Evolutionary conservation across 345 rosid genomes (phyloP), one percentile per base, ranked within the genome.

Genomic region (Pseudoturritis turrita): DNA sequence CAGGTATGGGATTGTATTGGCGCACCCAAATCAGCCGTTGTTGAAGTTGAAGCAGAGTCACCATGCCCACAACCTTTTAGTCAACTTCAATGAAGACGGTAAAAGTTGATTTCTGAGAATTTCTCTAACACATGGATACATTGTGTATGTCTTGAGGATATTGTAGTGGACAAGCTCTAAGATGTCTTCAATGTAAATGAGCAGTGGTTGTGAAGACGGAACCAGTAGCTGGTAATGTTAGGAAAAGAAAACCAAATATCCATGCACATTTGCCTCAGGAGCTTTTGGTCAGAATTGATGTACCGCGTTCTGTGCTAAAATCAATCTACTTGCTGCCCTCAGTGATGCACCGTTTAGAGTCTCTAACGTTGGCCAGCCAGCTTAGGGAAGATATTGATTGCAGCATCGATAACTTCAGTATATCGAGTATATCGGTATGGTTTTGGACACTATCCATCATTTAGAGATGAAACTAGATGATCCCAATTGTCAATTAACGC

Each of bases 41-140:
- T 19, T 94, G 81, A 84, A 81, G 78, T 74, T 91, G 77, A 94
- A 94, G 87, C 99, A 91, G 79, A 87, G 89, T 72, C 97, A 94
- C 81, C 93, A 89, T 69, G 91, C 97, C 4, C 95, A 94, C 81
- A 94, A 94, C 76, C 89, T 91, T 75, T 89, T 94, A 63, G 84
- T 83, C 62, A 78, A 87, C 74, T 88, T 84, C 76, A 77, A 52
- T 65, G 89, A 87, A 39, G 88, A 86, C 78, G 89, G 97, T 89
- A 54, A n/a, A n/a, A 40, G 79, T 76, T 65, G 62, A 55, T 70
- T 75, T 37, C 46, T 37, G 11, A 68, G 36, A 46, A 37, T 36
- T 19, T 35, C 51, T 46, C 52, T 11, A 37, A 52, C 51, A 43
- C 26, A 43, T 28, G 10, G 43, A 46, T 51, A 3, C 18, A 26